Evolutionary conservation across 1,284 basidiomycete species (phyloP), one percentile per base, ranked within the genome.

Genomic region (Schizophyllum amplum): DNA sequence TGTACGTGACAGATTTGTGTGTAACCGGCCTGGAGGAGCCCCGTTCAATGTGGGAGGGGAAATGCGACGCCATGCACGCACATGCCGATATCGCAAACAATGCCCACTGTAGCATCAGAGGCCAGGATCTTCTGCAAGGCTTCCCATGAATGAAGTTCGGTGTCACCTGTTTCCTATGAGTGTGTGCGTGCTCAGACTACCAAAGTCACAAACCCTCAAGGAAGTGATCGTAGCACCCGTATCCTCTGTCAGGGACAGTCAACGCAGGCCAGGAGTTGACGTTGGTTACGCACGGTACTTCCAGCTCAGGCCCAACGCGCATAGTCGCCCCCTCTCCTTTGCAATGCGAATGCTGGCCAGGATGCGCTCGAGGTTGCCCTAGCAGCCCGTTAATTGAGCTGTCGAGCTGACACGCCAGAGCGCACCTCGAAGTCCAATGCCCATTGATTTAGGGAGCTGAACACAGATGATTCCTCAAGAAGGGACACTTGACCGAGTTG

Each of bases 1-100:
- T 99, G 76, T 98, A 99, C 60, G 91, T 94, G 54, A 94, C 93
- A 65, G 96, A 97, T 78, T 98, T 97, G 78, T 98, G 97, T 4
- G 87, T 81, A 53, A 98, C 81, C 0, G 97, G 96, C 94, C 94
- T 96, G 33, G 33, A 49, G 26, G 27, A 26, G 42, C 55, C 59
- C n/a, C n/a, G n/a, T n/a, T n/a, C n/a, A n/a, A 52, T 23, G n/a
- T 47, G 24, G 47, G 23, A 13, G 9, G 5, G 26, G 1, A 6
- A 24, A 13, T 5, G 48, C 5, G 42, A 9, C 15, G 20, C 9
- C 48, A 50, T 9, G 11, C 3, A 75, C 91, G 63, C 54, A 93
- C 94, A 98, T 97, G 64, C 94, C 94, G 54, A 98, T 83, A 69
- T 98, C 94, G 66, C 94, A 96, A 23, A 98, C 75, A 57, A 97